Evolutionary conservation across 202 grass and related monocot species (phyloP), one percentile per base, ranked within the genome.

Genomic region (Musa balbisiana): DNA sequence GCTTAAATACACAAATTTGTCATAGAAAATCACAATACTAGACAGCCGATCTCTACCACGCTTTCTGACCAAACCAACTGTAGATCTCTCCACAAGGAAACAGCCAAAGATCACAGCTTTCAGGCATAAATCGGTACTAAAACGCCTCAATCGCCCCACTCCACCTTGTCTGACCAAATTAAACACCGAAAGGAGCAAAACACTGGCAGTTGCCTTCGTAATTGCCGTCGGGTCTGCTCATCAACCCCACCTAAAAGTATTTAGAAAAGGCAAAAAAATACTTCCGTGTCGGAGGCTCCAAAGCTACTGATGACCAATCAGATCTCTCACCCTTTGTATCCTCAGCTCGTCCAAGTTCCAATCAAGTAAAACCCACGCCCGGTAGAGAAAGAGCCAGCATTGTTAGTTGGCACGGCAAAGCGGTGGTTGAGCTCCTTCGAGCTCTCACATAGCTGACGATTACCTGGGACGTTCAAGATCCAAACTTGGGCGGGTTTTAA

Each of bases 361-460:
- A 60, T 60, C 73, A 49, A 56, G 15, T 27, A 49, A 75, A 75
- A 10, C 13, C n/a, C 50, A 24, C 51, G 24, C 23, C 8, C 9
- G 53, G 56, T n/a, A 17, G 56, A 17, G 15, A 60, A 60, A 53
- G 3, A 17, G 71, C 52, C 52, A 43, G n/a, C 75, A 77, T 77
- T 77, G 60, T 29, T 24, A 49, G 43, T 77, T 50, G 55, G 19
- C 23, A 19, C 33, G 19, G 67, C 33, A 6, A 21, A 9, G 17
- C 12, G 60, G 75, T 26, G 1, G 75, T 77, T 77, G 60, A 50
- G 16, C 75, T 14, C 60, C 75, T 77, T 77, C 73, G 52, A 66
- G 9, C 20, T 16, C 13, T 53, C 21, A 51, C 51, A 22, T 10
- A 1, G 13, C 43, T 73, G 56, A 24, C 2, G 6, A 20, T 1